These are phyloP conservation scores for Beta lomatogona DNA, from an alignment of 179 eudicot species.

Conservation along the genomic window DNA sequence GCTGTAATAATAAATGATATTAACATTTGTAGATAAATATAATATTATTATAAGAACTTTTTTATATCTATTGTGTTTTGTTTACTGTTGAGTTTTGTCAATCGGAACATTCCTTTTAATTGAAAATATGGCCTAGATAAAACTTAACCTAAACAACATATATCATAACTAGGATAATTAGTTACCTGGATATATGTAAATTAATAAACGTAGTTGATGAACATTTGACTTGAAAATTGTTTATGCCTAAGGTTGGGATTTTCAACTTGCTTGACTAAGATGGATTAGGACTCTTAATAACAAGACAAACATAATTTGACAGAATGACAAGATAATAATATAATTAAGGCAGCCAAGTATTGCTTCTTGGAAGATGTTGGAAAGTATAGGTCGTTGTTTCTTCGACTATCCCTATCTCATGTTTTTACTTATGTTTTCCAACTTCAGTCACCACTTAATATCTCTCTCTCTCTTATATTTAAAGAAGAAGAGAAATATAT, in stretches of 20 bases:
- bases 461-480: background rate
- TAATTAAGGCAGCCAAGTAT: slow-evolving; percentile 13
- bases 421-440: slow-evolving; percentile 27
- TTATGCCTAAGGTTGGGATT: background rate
- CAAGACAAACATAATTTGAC: background rate
- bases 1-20: no score
- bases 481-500: background rate
- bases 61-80: no score
- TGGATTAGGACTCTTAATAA: background rate
- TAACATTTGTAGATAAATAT: no score
- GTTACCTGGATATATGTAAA: background rate
- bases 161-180: no score
- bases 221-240: slow-evolving; percentile 1
- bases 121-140: no score
- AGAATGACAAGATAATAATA: background rate
- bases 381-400: slow-evolving; percentile 26
- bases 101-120: no score
- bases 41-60: no score
- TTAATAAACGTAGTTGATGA: background rate
- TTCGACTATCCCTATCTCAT: slow-evolving; percentile 38
- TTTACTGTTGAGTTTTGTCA: no score
- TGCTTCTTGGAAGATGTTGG: slow-evolving; percentile 24
- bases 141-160: no score
- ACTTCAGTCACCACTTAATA: slow-evolving; percentile 22
- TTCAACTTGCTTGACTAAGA: slow-evolving; percentile 18